phyloP scores from a whole-genome alignment of 2,329 filamentous ascomycete species.

The Thermomyces lanuginosus region DNA sequence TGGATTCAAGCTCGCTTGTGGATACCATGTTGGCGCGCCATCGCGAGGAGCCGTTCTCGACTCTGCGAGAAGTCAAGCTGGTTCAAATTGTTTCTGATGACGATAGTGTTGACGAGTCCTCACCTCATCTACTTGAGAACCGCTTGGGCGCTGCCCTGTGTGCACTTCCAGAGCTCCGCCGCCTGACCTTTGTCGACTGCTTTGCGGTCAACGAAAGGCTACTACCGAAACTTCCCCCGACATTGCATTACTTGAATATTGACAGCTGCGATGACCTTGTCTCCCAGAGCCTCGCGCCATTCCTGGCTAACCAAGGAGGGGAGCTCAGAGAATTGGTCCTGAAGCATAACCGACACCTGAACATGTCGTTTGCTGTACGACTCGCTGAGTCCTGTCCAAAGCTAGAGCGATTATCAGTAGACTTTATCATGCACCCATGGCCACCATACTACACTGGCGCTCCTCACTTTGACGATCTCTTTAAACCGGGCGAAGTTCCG shows the following conservation, averaged over 20 bases:
- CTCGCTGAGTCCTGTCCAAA: constrained; percentile 53
- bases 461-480: constrained; percentile 54
- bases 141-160: constrained; percentile 33
- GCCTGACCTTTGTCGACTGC: constrained; percentile 59
- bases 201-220: constrained; percentile 52
- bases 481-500: constrained; percentile 45
- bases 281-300: constrained; percentile 48
- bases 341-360: constrained; percentile 64
- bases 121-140: constrained; percentile 15
- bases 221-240: constrained; percentile 50
- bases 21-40: constrained; percentile 40
- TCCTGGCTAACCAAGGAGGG: constrained; percentile 50
- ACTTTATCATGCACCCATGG: constrained; percentile 60
- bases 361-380: constrained; percentile 53
- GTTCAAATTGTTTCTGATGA: constrained; percentile 18
- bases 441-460: constrained; percentile 53
- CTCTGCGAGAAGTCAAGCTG: constrained; percentile 20
- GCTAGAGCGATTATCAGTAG: constrained; percentile 56
- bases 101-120: constrained; percentile 16
- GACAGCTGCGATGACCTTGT: constrained; percentile 64
- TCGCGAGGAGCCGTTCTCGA: constrained; percentile 37
- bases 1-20: constrained; percentile 19
- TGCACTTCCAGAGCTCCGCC: constrained; percentile 46
- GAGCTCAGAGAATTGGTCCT: constrained; percentile 53
- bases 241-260: constrained; percentile 52